A percentile compares a stretch with the other conserved stretches of the same genome.
Evolutionary conservation across 1,284 basidiomycete species (phyloP).

Genomic region (Cutaneotrichosporon sp.): DNA sequence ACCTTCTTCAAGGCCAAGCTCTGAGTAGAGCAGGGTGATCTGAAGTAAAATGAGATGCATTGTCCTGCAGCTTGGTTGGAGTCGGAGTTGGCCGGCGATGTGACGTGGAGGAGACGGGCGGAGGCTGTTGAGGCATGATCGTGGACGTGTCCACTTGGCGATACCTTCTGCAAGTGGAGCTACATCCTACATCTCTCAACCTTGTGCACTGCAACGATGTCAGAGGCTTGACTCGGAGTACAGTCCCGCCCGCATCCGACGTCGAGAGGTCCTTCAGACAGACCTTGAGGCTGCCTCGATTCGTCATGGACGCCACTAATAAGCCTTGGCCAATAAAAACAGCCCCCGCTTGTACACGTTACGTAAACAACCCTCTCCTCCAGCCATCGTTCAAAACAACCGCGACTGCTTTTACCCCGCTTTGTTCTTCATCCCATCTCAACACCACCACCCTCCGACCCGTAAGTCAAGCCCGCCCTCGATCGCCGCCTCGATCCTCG

Average conservation of each 20-base stretch:
- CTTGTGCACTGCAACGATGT: not conserved
- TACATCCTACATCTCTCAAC: not conserved
- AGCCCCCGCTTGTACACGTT: not conserved
- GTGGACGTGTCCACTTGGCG: too few relatives aligned
- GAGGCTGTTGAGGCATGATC: too few relatives aligned
- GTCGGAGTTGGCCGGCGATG: not conserved
- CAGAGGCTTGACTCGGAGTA: not conserved
- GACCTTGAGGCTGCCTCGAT: not conserved
- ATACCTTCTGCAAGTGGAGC: too few relatives aligned
- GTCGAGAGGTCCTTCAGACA: too few relatives aligned
- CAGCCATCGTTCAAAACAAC: slow-evolving; percentile 15
- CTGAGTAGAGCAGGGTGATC: slow-evolving; percentile 1
- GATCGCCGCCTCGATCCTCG: not conserved
- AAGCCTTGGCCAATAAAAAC: not conserved
- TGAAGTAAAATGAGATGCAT: slow-evolving; percentile 1
- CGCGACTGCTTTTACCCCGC: slow-evolving; percentile 25
- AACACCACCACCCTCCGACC: not conserved
- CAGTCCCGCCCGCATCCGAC: not conserved
- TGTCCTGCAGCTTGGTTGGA: too few relatives aligned
- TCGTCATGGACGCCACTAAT: slow-evolving; percentile 7
- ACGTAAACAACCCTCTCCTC: too few relatives aligned
- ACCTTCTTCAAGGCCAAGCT: slow-evolving; percentile 34
- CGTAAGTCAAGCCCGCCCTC: not conserved
- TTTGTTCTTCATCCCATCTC: slow-evolving; percentile 3
- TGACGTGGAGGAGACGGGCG: too few relatives aligned